Evolutionary conservation across 306 rosid species (phyloP), one percentile per base, ranked within the genome.

Genomic region (Styphnolobium japonicum): DNA sequence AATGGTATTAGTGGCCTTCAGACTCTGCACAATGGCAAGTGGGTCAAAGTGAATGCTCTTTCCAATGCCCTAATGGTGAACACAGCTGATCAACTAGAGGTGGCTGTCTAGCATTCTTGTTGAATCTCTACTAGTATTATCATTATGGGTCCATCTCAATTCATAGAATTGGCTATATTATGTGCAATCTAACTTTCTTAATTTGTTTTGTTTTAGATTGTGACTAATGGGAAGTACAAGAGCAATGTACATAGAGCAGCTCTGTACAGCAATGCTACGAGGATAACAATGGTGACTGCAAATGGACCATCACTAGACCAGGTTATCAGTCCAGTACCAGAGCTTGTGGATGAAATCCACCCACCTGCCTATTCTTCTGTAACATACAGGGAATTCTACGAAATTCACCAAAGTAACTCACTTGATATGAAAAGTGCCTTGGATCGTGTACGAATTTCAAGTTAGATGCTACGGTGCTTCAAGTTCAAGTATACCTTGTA

Each of bases 1-100:
- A 79, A 83, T 60, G 83, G 67, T 33, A 67, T 83, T 12, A 58
- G 40, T 48, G 80, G 83, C 63, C 80, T 83, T 61, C 72, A 83
- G 40, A 53, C 29, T 36, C 42, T 71, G 11, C 82, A 71, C 33
- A 77, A 64, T 6, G 83, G 80, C 55, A 71, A 43, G 1, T 82
- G 82, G 86, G 58, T 62, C 45, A 76, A 64, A 1, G 61, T 70
- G 10, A n/a, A 76, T 12, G 68, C 62, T 31, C 19, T 51, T 51
- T 25, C 79, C 40, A 76, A 70, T 31, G 22, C 82, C 10, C 33
- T 83, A 8, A 14, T 83, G 29, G 86, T 66, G n/a, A 78, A 73
- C 60, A 46, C 72, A 16, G 76, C 76, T 3, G 80, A 77, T 71
- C 80, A 78, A 45, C 37, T 78, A 25, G 80, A 83, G 76, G 82